These are phyloP conservation scores for Russula virescens DNA, from an alignment of 768 basidiomycete species.

Conservation along the genomic window DNA sequence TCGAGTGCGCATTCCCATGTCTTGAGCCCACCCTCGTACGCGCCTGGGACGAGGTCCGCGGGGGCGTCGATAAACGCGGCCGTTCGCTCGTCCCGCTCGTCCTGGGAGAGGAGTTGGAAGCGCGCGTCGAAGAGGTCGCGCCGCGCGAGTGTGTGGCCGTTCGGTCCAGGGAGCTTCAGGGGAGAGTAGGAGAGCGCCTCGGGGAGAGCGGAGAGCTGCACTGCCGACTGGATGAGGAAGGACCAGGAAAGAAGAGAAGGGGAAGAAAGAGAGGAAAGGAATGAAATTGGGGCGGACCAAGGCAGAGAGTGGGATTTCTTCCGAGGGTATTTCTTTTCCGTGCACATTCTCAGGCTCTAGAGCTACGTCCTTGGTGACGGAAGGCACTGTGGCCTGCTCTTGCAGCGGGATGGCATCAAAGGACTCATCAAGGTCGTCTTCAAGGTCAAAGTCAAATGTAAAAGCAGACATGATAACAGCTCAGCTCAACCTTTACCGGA, in stretches of 20 bases:
- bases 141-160: slow-evolving; percentile 45
- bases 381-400: too few species aligned
- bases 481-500: too few species aligned
- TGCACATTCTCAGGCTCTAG: too few species aligned
- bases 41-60: slow-evolving; percentile 84
- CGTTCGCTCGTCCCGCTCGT: slow-evolving; percentile 29
- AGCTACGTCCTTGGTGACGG: too few species aligned
- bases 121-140: slow-evolving; percentile 93
- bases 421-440: too few species aligned
- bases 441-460: too few species aligned
- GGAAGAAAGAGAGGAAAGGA: too few species aligned
- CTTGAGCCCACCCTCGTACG: slow-evolving; percentile 95
- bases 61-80: slow-evolving; percentile 66
- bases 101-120: slow-evolving; percentile 81
- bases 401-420: too few species aligned
- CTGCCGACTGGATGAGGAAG: slow-evolving; percentile 18
- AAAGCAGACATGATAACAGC: too few species aligned
- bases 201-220: slow-evolving; percentile 65
- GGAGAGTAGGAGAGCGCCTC: slow-evolving; percentile 77
- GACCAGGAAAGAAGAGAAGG: neutral
- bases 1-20: slow-evolving; percentile 97
- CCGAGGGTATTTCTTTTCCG: neutral
- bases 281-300: too few species aligned
- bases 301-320: slow-evolving; percentile 24
- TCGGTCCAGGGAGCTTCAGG: slow-evolving; percentile 40